Evolutionary conservation across 2,329 filamentous ascomycete species (phyloP), one percentile per base, ranked within the genome.

Genomic region (Fusarium pseudonygamai): DNA sequence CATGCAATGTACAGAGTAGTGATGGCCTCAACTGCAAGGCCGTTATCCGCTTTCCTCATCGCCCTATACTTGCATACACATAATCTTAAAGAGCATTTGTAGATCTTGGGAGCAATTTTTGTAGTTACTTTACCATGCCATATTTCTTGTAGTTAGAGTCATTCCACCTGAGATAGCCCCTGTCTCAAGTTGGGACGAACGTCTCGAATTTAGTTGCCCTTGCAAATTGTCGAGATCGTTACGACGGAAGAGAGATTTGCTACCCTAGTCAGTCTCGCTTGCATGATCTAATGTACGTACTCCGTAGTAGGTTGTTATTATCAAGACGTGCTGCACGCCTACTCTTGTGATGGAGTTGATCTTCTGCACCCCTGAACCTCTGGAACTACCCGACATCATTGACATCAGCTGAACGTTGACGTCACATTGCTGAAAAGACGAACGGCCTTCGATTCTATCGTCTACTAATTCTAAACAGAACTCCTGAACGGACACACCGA

Each of bases 161-260:
- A 55, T 71, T 62, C 71, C 71, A 65, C 71, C 55, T 71, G 67
- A 46, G 22, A 56, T 42, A 60, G 47, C 71, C 67, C 67, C 63
- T 73, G 71, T 73, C 71, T 61, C 63, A 68, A 69, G 55, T 72
- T 52, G 46, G 71, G 71, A 72, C 52, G 71, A 74, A 68, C 55
- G 62, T 67, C 67, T 64, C 69, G 53, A 73, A 69, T 43, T 65
- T 56, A 47, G 49, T 45, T 52, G 52, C 65, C 67, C 65, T 69
- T 65, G 46, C 28, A 53, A 64, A 47, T 70, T 47, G 49, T 69
- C 40, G 32, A 70, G 46, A 47, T 47, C 45, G 53, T 40, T 52
- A 42, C 45, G 60, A 49, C 30, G 30, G 43, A 36, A 45, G 46
- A 50, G 49, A 67, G 55, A 40, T 37, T 28, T 46, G 28, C 47